Conservation (phyloP, 176 grass and related monocot genomes). For the Paspalum notatum region DNA sequence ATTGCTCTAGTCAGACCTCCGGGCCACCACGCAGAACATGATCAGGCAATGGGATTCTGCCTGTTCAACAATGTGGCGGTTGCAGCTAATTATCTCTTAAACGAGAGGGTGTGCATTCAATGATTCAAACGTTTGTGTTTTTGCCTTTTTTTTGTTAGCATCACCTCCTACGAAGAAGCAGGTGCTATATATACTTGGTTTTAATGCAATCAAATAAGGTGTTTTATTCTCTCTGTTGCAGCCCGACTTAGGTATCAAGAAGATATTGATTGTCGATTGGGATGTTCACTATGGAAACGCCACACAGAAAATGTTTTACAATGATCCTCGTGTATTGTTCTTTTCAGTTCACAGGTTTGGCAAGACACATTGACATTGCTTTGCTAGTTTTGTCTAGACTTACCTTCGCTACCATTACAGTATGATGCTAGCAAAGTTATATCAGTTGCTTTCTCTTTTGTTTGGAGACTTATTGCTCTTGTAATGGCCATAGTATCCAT, state of each 20-base stretch:
- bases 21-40: conserved; percentile 91
- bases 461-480: conserved; percentile 16
- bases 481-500: not conserved
- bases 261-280: conserved; percentile 98
- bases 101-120: conserved; percentile 71
- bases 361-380: not conserved
- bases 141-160: conserved; percentile 16
- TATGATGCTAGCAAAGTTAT: not conserved
- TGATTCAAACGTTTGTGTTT: conserved; percentile 12
- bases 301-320: conserved; percentile 92
- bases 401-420: conserved; percentile 33
- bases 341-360: conserved; percentile 95
- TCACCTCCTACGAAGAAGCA: not conserved
- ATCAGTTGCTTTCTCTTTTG: not conserved
- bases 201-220: conserved; percentile 6
- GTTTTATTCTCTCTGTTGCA: conserved; percentile 41
- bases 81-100: conserved; percentile 86
- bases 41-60: conserved; percentile 95
- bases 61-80: conserved; percentile 97
- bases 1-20: conserved; percentile 97
- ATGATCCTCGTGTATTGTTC: conserved; percentile 86
- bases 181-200: not conserved
- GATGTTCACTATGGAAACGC: conserved; percentile 98
- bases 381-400: conserved; percentile 27
- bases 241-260: conserved; percentile 89